Conservation (phyloP, 306 rosid genomes). For the Carpinus fangiana region DNA sequence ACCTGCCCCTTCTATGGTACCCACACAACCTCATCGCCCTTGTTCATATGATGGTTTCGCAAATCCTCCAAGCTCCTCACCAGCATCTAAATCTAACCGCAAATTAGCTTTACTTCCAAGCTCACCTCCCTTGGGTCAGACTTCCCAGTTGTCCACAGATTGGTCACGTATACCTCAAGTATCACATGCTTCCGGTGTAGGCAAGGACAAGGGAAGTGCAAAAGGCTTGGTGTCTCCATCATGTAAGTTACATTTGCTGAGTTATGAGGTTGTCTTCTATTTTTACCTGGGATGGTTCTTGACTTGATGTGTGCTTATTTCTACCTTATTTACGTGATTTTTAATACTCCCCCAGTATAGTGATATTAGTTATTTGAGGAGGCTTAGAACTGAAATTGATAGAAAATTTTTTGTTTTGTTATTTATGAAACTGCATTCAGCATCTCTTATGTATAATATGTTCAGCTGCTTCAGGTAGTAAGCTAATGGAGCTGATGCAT, state of each 20-base stretch:
- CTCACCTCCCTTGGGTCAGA: constrained; percentile 37
- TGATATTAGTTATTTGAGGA: not conserved
- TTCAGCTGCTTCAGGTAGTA: not conserved
- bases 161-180: constrained; percentile 38
- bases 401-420: not conserved
- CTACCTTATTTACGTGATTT: not conserved
- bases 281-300: constrained; percentile 2
- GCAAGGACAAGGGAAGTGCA: constrained; percentile 37
- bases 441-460: not conserved
- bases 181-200: constrained; percentile 37
- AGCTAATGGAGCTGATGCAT: not conserved
- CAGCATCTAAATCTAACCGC: constrained; percentile 41
- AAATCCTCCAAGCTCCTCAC: constrained; percentile 43
- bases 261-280: constrained; percentile 13
- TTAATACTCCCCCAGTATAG: not conserved
- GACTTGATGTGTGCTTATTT: not conserved
- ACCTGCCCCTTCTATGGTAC: constrained; percentile 51
- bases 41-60: constrained; percentile 38
- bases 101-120: constrained; percentile 40
- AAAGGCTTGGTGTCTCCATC: constrained; percentile 39
- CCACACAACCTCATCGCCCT: constrained; percentile 48
- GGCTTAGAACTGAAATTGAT: not conserved
- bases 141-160: constrained; percentile 40
- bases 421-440: not conserved
- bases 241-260: constrained; percentile 51